Base-by-base conservation (phyloP, 2,329 filamentous ascomycete genomes). In the Aspergillus japonicus region DNA sequence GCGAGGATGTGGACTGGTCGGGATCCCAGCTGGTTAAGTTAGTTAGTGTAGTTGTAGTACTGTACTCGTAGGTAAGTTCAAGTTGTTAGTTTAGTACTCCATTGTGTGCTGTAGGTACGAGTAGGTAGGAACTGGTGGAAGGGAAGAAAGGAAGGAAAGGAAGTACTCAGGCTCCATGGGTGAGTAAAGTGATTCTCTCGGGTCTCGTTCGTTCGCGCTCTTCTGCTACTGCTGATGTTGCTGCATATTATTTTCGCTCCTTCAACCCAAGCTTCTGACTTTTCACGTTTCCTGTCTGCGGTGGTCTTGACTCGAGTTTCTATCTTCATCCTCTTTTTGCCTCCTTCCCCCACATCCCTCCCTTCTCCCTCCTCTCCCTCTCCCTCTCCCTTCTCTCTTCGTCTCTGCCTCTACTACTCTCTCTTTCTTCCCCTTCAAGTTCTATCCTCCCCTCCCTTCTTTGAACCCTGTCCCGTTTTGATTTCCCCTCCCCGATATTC, bases 1-100 rank as follows among this genome's bases (percentile, higher is more conserved):
- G 70, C 69, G 66, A 66, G 65, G 68, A 68, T 65, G 66, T 69
- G 66, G 67, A 65, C 64, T 68, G 67, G 66, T 71, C 69, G 71
- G 71, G 68, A 73, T 73, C 69, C 67, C 73, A 64, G 68, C 69
- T 66, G 63, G 64, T 62, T 4, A 23, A 23, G 21, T 23, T 66
- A 67, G 70, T 69, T 44, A 44, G 33, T 35, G 12, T 35, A 35
- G 4, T 12, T 35, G 5, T 16, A 12, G n/a, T n/a, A n/a, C n/a
- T n/a, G 33, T 35, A 33, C 31, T 33, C 21, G 31, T 33, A 35
- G 33, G 11, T 35, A 35, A 16, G 11, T 23, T 23, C 21, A 35
- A 16, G 14, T 35, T 35, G 11, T 35, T 35, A 35, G 33, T 35
- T 35, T 16, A 29, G 26, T 29, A 29, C 26, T 29, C 26, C 26